Conservation (phyloP, 1,284 basidiomycete genomes). For the Rhodotorula sp. region DNA sequence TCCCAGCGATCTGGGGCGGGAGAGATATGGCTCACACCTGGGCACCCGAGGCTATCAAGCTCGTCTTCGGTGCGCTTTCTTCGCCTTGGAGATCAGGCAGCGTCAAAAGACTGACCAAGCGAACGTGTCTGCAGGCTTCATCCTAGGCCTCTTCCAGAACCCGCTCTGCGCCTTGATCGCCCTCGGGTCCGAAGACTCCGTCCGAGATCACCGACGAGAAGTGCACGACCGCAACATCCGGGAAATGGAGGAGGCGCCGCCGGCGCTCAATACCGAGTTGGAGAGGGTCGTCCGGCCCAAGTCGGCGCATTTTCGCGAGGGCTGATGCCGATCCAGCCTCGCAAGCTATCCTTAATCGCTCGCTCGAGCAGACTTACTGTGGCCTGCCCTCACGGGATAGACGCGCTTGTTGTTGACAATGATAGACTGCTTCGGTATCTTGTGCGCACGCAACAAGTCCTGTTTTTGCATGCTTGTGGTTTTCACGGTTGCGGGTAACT, state of each 20-base stretch:
- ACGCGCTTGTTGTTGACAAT: too few species aligned
- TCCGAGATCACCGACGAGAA: constrained; percentile 31
- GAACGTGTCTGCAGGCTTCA: constrained; percentile 14
- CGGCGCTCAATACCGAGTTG: constrained; percentile 21
- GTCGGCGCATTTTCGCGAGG: background rate
- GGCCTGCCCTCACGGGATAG: too few species aligned
- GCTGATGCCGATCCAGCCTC: background rate
- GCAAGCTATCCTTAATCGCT: background rate
- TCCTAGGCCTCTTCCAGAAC: constrained; percentile 34
- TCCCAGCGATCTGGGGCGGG: constrained; percentile 46
- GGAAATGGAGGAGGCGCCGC: constrained; percentile 32
- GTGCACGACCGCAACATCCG: constrained; percentile 26
- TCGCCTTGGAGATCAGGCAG: background rate
- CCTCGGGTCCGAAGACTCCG: constrained; percentile 38
- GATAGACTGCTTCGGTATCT: too few species aligned
- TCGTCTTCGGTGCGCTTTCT: constrained; percentile 43
- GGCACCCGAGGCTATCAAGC: constrained; percentile 48
- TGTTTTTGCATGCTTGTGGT: background rate
- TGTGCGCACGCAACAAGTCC: background rate
- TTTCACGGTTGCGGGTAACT: background rate
- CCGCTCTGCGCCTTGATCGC: constrained; percentile 38
- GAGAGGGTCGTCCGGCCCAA: constrained; percentile 22
- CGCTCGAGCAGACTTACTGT: too few species aligned
- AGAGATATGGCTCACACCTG: constrained; percentile 47
- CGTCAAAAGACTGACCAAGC: background rate